Evolutionary conservation across 257 asterid genomes (phyloP), one percentile per base, ranked within the genome.

Genomic region (Jasminum sambac): DNA sequence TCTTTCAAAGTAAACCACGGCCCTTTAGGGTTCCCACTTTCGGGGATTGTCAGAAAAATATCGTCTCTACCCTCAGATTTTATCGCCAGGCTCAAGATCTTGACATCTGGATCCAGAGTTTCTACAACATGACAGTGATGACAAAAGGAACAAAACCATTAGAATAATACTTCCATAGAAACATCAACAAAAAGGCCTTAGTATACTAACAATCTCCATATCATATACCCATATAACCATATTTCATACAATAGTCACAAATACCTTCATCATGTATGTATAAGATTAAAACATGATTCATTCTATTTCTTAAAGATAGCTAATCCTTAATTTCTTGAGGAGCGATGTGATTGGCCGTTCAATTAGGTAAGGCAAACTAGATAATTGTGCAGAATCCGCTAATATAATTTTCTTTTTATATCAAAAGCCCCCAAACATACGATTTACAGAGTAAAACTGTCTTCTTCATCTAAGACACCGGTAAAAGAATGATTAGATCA

Each of bases 1-100:
- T 86, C 95, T 76, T 88, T 88, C 80, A 88, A 80, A 11, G 83
- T 81, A 83, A 88, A 88, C 95, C 92, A 88, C 5, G 89, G 75
- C 13, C 89, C 87, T 66, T 79, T 75, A 0, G 92, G 95, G 58
- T 84, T 88, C 68, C 90, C 89, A 64, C 71, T 73, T 71, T 79
- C 89, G 0, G 95, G 92, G 24, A 88, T 81, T 46, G 86, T 79
- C 25, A 88, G 92, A 64, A 77, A 36, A 63, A 84, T 78, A 65
- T 81, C 89, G 25, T 77, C 26, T 82, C 95, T 78, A 43, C 85
- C 90, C 12, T 86, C 82, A 34, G 95, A 86, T 72, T 71, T 82
- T 13, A 88, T 88, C 8, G 88, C 76, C 63, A 88, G 95, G 78
- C 78, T 81, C 77, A 81, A 64, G 73, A 88, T 86, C 76, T 70